Conservation (phyloP, 371 early-diverging fungal genomes). For the Mucor saturninus region DNA sequence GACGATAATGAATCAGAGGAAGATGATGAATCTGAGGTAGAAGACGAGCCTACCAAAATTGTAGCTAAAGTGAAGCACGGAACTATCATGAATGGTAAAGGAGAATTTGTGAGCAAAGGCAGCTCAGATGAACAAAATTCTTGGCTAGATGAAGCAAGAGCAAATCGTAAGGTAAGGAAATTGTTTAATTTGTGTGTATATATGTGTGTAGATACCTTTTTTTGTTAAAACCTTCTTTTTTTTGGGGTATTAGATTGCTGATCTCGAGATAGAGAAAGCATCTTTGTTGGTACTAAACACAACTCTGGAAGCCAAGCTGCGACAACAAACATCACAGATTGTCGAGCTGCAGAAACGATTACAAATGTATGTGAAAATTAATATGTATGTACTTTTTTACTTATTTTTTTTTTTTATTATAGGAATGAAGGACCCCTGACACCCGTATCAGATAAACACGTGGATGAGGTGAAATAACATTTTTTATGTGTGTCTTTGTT, state of each 20-base stretch:
- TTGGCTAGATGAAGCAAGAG: slow-evolving; percentile 44
- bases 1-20: slow-evolving; percentile 13
- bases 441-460: slow-evolving; percentile 32
- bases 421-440: slow-evolving; percentile 35
- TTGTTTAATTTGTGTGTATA: not conserved
- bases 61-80: slow-evolving; percentile 52
- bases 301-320: slow-evolving; percentile 47
- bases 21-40: slow-evolving; percentile 20
- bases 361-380: slow-evolving; percentile 35
- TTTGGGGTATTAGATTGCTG: slow-evolving; percentile 44
- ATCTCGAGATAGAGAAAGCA: slow-evolving; percentile 56
- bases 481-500: too few relatives aligned
- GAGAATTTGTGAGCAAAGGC: slow-evolving; percentile 49
- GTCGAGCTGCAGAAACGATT: slow-evolving; percentile 50
- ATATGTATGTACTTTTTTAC: slow-evolving; percentile 6
- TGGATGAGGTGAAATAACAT: slow-evolving; percentile 11
- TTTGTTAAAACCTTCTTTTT: slow-evolving; percentile 2
- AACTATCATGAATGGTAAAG: slow-evolving; percentile 56
- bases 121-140: slow-evolving; percentile 25
- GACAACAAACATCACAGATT: slow-evolving; percentile 47
- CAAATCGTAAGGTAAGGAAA: slow-evolving; percentile 29
- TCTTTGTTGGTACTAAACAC: slow-evolving; percentile 50
- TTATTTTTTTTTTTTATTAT: slow-evolving; percentile 2
- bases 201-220: not conserved
- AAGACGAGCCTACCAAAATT: slow-evolving; percentile 28